Base-by-base conservation (phyloP, 495 filamentous ascomycete species). In the Podospora australis region DNA sequence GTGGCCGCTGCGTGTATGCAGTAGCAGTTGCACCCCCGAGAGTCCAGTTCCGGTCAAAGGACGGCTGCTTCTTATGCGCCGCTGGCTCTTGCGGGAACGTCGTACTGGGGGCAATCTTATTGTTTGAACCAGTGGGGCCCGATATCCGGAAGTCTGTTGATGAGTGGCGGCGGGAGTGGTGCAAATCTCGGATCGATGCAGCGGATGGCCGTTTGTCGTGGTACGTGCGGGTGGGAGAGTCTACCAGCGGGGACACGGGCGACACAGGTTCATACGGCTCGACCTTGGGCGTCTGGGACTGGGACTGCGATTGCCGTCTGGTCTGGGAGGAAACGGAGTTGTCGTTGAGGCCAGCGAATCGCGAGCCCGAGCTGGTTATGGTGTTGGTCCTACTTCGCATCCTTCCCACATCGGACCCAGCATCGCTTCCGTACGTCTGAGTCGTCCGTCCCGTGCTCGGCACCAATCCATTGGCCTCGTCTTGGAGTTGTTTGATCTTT, bases 21-120 rank as follows among this genome's bases (percentile, higher is more conserved):
- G 67, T 53, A 19, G 67, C 51, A 19, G 67, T 55, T 21, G 70
- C 74, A 52, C 67, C 66, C 19, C 84, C 81, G 66, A 91, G 81
- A 17, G 87, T 89, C 92, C 94, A 99, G 47, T 83, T 83, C 19
- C 82, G 75, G 64, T 97, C 94, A 56, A 97, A 88, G 1, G 92
- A 97, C 1, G 84, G 80, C 52, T 87, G 82, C 62, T 90, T 92
- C 59, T 81, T 83, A 57, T 95, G 88, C 0, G 69, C 56, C 25
- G 52, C 49, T 11, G 63, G 61, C 42, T 62, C 40, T 14, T 62
- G 62, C 6, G 60, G 61, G 51, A 69, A 70, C 16, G 65, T 62
- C 24, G 60, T 57, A 45, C 64, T 58, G 39, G 52, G 21, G 11
- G 50, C 17, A 10, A 63, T 48, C 46, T 69, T 74, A 17, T 64